phyloP scores from a whole-genome alignment of 768 basidiomycete species.

The Boletus bicolor region DNA sequence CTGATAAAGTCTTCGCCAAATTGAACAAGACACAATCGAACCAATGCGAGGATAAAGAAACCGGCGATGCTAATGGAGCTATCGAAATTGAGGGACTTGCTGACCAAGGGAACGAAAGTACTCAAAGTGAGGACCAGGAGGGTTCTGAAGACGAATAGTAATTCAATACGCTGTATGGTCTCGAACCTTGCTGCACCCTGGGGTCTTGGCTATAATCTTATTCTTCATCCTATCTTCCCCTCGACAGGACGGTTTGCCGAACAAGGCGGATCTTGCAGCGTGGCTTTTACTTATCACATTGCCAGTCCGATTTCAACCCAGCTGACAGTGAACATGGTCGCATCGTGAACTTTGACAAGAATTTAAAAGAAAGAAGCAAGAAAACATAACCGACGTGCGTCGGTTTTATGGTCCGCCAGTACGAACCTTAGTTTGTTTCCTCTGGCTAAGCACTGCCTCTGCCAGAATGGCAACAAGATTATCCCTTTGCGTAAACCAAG shows the following conservation, averaged over 20 bases:
- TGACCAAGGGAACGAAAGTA: constrained; percentile 26
- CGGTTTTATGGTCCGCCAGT: background rate
- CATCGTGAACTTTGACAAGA: constrained; percentile 3
- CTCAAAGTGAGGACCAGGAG: constrained; percentile 25
- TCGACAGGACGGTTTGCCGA: constrained; percentile 20
- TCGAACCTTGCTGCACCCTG: constrained; percentile 32
- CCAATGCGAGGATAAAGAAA: constrained; percentile 45
- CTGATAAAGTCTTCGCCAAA: constrained; percentile 89
- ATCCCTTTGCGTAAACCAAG: constrained; percentile 12
- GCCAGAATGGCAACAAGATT: constrained; percentile 17
- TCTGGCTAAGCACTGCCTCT: constrained; percentile 19
- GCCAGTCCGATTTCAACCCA: constrained; percentile 8
- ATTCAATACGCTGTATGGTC: constrained; percentile 25
- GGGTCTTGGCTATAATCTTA: constrained; percentile 27
- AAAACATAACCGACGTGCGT: constrained; percentile 3
- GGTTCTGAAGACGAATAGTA: constrained; percentile 32
- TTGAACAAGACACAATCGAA: constrained; percentile 69
- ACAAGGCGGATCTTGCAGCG: constrained; percentile 14
- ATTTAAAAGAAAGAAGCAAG: background rate
- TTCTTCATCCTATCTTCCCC: constrained; percentile 15
- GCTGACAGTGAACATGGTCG: constrained; percentile 3
- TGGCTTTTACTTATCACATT: constrained; percentile 1
- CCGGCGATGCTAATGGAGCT: constrained; percentile 36
- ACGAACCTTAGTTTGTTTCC: background rate
- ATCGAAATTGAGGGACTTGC: constrained; percentile 63